These are phyloP conservation scores for Amanita pallidorosea DNA, from an alignment of 768 basidiomycete species.

Conservation along the genomic window DNA sequence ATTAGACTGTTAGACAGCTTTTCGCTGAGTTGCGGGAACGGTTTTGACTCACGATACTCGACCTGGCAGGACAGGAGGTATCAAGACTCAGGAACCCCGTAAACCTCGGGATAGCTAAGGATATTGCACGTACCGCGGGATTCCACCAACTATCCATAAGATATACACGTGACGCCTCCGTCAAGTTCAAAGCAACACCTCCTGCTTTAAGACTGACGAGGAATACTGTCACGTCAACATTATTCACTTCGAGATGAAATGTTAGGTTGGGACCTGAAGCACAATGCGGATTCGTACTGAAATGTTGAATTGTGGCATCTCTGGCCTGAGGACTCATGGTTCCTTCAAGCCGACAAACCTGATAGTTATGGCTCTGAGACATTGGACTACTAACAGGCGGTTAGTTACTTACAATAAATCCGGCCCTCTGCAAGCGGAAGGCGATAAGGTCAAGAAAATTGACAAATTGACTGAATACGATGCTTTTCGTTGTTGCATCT, in stretches of 20 bases:
- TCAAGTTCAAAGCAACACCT: conserved; percentile 84
- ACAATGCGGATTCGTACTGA: conserved; percentile 41
- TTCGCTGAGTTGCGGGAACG: background rate
- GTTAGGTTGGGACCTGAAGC: background rate
- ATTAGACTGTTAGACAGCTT: background rate
- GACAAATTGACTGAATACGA: conserved; percentile 96
- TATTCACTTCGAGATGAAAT: conserved; percentile 51
- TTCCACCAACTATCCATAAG: conserved; percentile 99
- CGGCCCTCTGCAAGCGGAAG: conserved; percentile 82
- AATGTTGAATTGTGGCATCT: conserved; percentile 90
- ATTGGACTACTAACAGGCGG: background rate
- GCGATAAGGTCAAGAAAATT: conserved; percentile 91
- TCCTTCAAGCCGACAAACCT: conserved; percentile 93
- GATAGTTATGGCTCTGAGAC: background rate
- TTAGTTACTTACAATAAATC: conserved; percentile 59
- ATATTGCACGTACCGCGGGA: conserved; percentile 53
- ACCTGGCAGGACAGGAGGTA: conserved; percentile 27
- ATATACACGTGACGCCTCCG: conserved; percentile 88
- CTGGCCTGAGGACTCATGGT: conserved; percentile 96
- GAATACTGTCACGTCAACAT: conserved; percentile 93
- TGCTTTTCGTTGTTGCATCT: conserved; percentile 88
- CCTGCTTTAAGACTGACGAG: conserved; percentile 94
- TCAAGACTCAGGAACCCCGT: background rate
- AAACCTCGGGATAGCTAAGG: conserved; percentile 2
- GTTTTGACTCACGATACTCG: conserved; percentile 60